Conservation (phyloP, 2,329 filamentous ascomycete species). For the Keithomyces neogunnii region DNA sequence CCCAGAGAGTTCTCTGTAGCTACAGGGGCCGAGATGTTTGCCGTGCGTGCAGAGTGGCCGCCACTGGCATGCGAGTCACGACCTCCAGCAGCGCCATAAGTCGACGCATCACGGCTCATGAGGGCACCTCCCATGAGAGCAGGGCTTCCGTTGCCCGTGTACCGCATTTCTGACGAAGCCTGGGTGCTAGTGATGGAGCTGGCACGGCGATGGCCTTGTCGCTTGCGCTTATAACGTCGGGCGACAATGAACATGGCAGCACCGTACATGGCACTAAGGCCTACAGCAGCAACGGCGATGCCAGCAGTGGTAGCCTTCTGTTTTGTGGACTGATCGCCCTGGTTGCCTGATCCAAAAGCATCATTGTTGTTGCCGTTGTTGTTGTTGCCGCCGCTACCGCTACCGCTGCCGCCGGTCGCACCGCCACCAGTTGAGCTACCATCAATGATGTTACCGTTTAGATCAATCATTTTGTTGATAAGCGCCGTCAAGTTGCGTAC, state of each 20-base stretch:
- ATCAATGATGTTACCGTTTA: slow-evolving; percentile 28
- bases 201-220: slow-evolving; percentile 65
- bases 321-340: slow-evolving; percentile 46
- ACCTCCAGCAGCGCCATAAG: slow-evolving; percentile 40
- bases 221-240: slow-evolving; percentile 81
- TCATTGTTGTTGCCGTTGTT: slow-evolving; percentile 27
- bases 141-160: slow-evolving; percentile 40
- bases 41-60: slow-evolving; percentile 43
- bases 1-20: slow-evolving; percentile 91
- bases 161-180: slow-evolving; percentile 43
- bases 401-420: slow-evolving; percentile 22
- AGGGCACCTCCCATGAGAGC: slow-evolving; percentile 64
- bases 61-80: slow-evolving; percentile 61
- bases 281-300: slow-evolving; percentile 69
- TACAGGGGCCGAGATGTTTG: slow-evolving; percentile 78
- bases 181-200: slow-evolving; percentile 57
- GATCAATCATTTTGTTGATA: slow-evolving; percentile 69
- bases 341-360: slow-evolving; percentile 32
- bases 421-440: slow-evolving; percentile 24
- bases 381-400: slow-evolving; percentile 25
- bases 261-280: slow-evolving; percentile 78
- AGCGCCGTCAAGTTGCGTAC: slow-evolving; percentile 65
- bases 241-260: slow-evolving; percentile 92
- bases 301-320: slow-evolving; percentile 55
- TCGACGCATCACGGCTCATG: slow-evolving; percentile 47